A percentile compares a stretch with the other conserved stretches of the same genome.
Conservation (phyloP, 1,284 basidiomycete genomes). For the Malassezia obtusa region DNA sequence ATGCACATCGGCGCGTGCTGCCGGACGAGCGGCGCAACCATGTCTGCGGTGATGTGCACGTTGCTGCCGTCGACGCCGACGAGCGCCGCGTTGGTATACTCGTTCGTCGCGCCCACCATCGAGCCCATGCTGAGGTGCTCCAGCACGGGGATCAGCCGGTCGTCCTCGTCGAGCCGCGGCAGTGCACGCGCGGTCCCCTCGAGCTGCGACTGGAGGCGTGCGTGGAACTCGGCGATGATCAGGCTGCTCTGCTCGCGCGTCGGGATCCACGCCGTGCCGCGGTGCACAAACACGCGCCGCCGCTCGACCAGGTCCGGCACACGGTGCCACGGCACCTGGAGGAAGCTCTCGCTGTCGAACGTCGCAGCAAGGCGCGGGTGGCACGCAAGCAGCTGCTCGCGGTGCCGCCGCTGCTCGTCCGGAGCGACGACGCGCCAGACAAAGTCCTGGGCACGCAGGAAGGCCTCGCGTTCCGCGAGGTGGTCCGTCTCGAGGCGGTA, state of each 20-base stretch:
- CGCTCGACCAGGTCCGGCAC: conserved; percentile 84
- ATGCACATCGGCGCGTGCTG: conserved; percentile 94
- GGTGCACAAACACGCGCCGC: conserved; percentile 68
- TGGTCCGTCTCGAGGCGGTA: conserved; percentile 71
- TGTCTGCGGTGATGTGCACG: conserved; percentile 73
- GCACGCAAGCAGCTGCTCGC: conserved; percentile 52
- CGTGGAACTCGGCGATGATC: conserved; percentile 76
- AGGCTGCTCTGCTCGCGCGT: conserved; percentile 71
- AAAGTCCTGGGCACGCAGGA: conserved; percentile 67
- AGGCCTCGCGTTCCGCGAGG: conserved; percentile 57
- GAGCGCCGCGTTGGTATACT: conserved; percentile 56
- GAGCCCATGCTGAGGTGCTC: conserved; percentile 89
- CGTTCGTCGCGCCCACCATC: conserved; percentile 75
- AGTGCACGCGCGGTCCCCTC: conserved; percentile 83
- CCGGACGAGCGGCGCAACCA: conserved; percentile 77
- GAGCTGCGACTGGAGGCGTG: conserved; percentile 64
- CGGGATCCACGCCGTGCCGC: conserved; percentile 84
- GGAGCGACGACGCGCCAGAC: conserved; percentile 64
- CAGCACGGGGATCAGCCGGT: conserved; percentile 78
- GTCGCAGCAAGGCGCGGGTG: conserved; percentile 33
- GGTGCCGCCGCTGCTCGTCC: conserved; percentile 56
- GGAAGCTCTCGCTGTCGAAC: conserved; percentile 57
- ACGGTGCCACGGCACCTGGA: conserved; percentile 74
- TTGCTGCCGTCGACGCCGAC: conserved; percentile 49
- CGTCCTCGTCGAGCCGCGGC: conserved; percentile 91